Conservation (phyloP, 2,329 filamentous ascomycete genomes). For the Neopestalotiopsis clavispora region DNA sequence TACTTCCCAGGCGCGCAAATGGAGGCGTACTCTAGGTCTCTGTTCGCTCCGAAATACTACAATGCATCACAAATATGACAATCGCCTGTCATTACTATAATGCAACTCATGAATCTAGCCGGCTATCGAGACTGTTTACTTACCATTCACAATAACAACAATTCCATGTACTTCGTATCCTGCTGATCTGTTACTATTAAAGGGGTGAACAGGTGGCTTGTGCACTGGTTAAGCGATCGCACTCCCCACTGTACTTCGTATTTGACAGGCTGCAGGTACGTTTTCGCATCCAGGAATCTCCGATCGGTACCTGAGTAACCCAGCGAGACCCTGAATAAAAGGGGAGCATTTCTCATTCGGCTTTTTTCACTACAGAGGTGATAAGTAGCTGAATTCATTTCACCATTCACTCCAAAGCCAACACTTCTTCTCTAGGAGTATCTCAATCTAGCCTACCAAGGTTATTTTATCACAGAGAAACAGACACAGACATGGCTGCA, state of each 20-base stretch:
- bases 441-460: background rate
- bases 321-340: too few species aligned
- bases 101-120: too few species aligned
- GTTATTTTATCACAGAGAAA: background rate
- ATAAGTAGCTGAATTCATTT: background rate
- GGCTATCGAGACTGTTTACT: too few species aligned
- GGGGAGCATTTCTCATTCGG: background rate
- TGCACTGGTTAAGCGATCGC: background rate
- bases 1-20: too few species aligned
- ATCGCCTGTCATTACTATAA: too few species aligned
- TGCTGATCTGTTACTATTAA: background rate
- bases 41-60: too few species aligned
- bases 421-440: background rate
- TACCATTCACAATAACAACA: too few species aligned
- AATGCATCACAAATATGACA: too few species aligned
- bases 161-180: too few species aligned
- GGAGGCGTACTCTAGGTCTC: too few species aligned
- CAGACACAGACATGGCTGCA: background rate
- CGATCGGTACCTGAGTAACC: background rate
- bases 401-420: background rate
- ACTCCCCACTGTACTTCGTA: background rate
- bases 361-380: background rate
- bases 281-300: background rate
- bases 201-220: background rate
- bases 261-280: background rate